phyloP scores from a whole-genome alignment of 805 yeast genomes.

The Candida ulmi region DNA sequence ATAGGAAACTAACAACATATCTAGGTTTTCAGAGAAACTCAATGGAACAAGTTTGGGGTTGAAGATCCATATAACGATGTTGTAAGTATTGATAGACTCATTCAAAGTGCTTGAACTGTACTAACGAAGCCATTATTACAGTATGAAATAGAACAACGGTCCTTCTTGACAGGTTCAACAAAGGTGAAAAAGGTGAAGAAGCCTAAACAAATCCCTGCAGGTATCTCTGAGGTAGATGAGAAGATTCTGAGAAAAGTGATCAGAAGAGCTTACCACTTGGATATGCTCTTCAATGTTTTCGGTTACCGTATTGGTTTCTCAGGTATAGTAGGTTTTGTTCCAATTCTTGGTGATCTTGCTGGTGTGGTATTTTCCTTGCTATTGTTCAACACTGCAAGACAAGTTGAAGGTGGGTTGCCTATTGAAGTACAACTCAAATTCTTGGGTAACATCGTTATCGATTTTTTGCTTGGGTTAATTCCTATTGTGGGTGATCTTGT shows the following conservation, averaged over 20 bases:
- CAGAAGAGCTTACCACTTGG: slow-evolving; percentile 61
- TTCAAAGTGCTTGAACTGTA: too few species aligned
- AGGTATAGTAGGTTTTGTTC: slow-evolving; percentile 62
- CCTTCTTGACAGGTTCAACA: slow-evolving; percentile 13
- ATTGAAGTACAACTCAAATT: slow-evolving; percentile 45
- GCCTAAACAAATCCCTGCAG: slow-evolving; percentile 44
- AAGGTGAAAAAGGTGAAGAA: slow-evolving; percentile 16
- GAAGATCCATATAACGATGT: slow-evolving; percentile 39
- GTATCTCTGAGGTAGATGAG: slow-evolving; percentile 48
- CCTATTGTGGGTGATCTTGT: slow-evolving; percentile 75
- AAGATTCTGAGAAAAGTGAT: slow-evolving; percentile 44
- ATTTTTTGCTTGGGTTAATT: slow-evolving; percentile 63
- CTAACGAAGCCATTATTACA: slow-evolving; percentile 2
- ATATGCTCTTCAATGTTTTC: slow-evolving; percentile 54
- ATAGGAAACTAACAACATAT: neutral
- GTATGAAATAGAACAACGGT: slow-evolving; percentile 19
- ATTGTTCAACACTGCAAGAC: slow-evolving; percentile 36
- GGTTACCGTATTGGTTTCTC: slow-evolving; percentile 70
- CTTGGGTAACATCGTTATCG: slow-evolving; percentile 57
- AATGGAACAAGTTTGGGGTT: slow-evolving; percentile 31
- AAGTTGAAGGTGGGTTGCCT: slow-evolving; percentile 65
- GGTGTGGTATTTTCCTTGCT: slow-evolving; percentile 45
- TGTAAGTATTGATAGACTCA: too few species aligned
- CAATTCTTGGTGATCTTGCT: slow-evolving; percentile 57
- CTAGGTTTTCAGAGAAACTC: slow-evolving; percentile 27